Evolutionary conservation across 257 asterid genomes (phyloP).

Genomic region (Lithospermum erythrorhizon): DNA sequence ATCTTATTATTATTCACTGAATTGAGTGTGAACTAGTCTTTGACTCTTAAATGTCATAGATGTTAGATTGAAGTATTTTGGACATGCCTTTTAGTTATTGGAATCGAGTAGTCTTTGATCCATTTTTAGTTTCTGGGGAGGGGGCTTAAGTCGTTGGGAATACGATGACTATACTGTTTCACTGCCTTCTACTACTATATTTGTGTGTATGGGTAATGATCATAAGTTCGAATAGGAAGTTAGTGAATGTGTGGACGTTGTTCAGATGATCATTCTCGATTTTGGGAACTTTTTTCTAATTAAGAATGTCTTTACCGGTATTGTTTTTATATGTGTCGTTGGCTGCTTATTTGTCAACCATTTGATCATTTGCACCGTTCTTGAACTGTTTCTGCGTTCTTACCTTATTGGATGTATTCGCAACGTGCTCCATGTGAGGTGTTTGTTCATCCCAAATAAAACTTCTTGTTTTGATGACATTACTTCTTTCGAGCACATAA

Average conservation of each 20-base stretch:
- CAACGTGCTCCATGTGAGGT: background rate
- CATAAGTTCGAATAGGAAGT: no score
- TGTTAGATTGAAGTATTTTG: background rate
- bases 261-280: background rate
- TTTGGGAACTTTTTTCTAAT: no score
- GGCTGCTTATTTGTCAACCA: background rate
- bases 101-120: background rate
- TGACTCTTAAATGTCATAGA: conserved; percentile 11
- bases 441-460: no score
- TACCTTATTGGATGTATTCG: background rate
- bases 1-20: background rate
- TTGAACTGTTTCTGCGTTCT: background rate
- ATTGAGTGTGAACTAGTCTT: conserved; percentile 3
- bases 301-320: no score
- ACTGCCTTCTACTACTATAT: background rate
- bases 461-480: no score
- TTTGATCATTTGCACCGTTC: background rate
- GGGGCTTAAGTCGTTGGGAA: background rate
- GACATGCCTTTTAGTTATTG: background rate
- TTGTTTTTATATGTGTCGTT: background rate
- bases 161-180: background rate
- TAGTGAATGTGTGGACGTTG: background rate
- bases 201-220: background rate
- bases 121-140: background rate
- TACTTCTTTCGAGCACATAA: no score